Evolutionary conservation across 108 stramenopile genomes (phyloP).

Genomic region (Epipyxis sp.): DNA sequence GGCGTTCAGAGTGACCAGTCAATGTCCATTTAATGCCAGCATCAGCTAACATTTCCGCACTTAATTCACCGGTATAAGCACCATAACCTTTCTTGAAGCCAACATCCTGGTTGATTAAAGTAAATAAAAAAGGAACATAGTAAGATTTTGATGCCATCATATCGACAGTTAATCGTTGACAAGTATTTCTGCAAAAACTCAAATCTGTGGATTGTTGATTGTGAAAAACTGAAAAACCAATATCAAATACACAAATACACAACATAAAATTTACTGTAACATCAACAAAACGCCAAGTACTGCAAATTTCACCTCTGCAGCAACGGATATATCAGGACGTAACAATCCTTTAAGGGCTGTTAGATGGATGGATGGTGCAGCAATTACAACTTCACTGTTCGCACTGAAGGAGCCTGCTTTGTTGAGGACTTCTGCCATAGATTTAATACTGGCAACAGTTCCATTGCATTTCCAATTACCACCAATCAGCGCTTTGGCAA

Average conservation of each 20-base stretch:
- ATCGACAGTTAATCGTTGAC: not conserved
- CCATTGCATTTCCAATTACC: constrained; percentile 53
- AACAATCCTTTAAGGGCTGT: constrained; percentile 21
- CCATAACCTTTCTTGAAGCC: constrained; percentile 31
- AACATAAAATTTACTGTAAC: too few relatives aligned
- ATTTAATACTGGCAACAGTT: constrained; percentile 24
- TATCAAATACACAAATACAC: too few relatives aligned
- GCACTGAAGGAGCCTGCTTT: constrained; percentile 51
- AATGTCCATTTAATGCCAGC: constrained; percentile 23
- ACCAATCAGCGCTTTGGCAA: constrained; percentile 37
- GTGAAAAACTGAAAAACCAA: too few relatives aligned
- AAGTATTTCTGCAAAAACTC: too few relatives aligned
- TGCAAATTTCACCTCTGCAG: constrained; percentile 20
- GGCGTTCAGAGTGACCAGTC: constrained; percentile 87
- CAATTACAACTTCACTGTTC: constrained; percentile 58
- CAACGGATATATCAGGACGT: constrained; percentile 47
- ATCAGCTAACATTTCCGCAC: constrained; percentile 25
- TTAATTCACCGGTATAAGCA: constrained; percentile 24
- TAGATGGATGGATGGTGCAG: constrained; percentile 51
- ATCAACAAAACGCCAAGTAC: too few relatives aligned
- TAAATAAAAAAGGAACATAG: not conserved
- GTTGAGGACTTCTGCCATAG: constrained; percentile 44
- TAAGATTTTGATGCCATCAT: not conserved
- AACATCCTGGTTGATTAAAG: constrained; percentile 31
- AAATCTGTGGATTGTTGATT: too few relatives aligned